Conservation (phyloP, 225 moss, liverwort and hornwort species). For the Straminergon stramineum region DNA sequence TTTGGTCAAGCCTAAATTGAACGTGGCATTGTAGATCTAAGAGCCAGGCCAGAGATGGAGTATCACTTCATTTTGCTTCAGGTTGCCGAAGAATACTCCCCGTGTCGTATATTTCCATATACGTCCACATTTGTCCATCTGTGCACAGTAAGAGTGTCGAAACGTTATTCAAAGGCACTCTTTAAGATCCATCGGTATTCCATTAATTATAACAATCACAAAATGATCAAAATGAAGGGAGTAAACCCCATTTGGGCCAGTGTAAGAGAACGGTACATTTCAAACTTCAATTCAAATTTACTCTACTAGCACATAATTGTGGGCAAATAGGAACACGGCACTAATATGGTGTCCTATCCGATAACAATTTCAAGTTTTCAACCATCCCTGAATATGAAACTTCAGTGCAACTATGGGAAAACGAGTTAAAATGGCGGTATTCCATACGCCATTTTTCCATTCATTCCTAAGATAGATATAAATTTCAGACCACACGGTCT, state of each 20-base stretch:
- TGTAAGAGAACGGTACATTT: neutral
- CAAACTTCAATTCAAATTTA: neutral
- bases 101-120: neutral
- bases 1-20: neutral
- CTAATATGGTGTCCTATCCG: neutral
- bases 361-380: neutral
- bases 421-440: neutral
- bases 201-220: neutral
- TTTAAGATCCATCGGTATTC: neutral
- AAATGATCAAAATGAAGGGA: neutral
- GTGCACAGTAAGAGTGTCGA: neutral
- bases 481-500: neutral
- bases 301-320: neutral
- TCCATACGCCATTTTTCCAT: neutral
- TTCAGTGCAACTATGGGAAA: neutral
- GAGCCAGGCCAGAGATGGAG: neutral
- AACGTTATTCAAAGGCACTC: neutral
- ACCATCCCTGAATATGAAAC: neutral
- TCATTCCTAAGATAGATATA: neutral
- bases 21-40: slow-evolving; percentile 2
- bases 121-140: neutral
- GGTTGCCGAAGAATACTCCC: neutral
- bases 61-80: neutral
- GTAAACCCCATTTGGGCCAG: neutral
- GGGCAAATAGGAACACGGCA: neutral